These are phyloP conservation scores for Geotrichum aggregatum DNA, from an alignment of 1,139 yeast genomes.

Conservation along the genomic window DNA sequence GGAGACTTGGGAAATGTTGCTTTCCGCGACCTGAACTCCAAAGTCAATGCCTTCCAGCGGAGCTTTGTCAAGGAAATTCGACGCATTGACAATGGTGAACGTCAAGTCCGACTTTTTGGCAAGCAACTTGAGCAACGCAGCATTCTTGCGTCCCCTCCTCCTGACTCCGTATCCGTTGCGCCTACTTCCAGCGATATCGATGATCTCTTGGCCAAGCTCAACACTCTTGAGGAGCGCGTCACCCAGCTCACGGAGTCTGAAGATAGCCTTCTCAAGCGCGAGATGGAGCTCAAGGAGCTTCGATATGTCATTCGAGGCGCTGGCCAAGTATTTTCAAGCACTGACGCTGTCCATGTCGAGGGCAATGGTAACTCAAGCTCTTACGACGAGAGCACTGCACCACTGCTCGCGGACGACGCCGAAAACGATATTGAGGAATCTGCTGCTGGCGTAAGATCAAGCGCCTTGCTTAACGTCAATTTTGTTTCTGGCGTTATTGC, in stretches of 20 bases:
- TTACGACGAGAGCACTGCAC: conserved; percentile 26
- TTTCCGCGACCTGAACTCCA: conserved; percentile 63
- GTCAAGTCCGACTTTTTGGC: conserved; percentile 49
- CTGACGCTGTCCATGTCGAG: conserved; percentile 22
- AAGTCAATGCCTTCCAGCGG: conserved; percentile 79
- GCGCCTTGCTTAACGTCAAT: conserved; percentile 40
- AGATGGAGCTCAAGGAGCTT: conserved; percentile 56
- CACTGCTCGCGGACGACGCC: conserved; percentile 24
- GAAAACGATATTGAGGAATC: conserved; percentile 18
- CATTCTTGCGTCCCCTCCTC: conserved; percentile 29
- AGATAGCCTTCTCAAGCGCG: conserved; percentile 51
- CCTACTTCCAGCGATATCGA: conserved; percentile 70
- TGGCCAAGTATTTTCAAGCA: conserved; percentile 57
- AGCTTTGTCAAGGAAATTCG: conserved; percentile 82
- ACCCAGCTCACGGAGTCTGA: conserved; percentile 54
- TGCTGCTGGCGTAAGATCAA: conserved; percentile 15
- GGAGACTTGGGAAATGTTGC: conserved; percentile 86
- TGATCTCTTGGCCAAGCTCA: conserved; percentile 64
- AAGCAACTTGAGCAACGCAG: conserved; percentile 33
- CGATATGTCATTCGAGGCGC: conserved; percentile 69
- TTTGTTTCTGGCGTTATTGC: conserved; percentile 84
- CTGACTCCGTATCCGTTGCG: conserved; percentile 36
- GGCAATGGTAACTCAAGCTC: conserved; percentile 14
- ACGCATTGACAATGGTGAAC: conserved; percentile 56
- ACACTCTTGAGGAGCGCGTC: conserved; percentile 57